Evolutionary conservation across 441 rosid species (phyloP), one percentile per base, ranked within the genome.

Genomic region (Monsonia emarginata): DNA sequence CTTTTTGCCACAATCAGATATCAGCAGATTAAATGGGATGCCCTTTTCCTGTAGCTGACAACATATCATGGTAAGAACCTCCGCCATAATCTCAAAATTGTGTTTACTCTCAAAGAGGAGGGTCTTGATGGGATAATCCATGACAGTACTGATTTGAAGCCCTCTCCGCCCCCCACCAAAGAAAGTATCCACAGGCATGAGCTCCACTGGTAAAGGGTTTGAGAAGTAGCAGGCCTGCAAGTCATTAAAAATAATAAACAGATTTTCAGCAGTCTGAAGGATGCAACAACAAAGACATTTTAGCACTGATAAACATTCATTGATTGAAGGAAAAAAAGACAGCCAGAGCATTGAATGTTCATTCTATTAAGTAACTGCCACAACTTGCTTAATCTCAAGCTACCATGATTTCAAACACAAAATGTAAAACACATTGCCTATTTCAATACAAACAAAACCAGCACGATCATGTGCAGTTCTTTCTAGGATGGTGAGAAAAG

Each of bases 141-240:
- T 18, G 27, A 79, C 58, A 68, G 64, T 40, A 48, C 75, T 70
- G 59, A 81, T 61, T 32, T 24, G 63, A 66, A 77, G 54, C 9
- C 78, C 77, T 9, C 44, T 63, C 58, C 44, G 44, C 60, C 38
- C 56, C 64, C 71, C 75, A 10, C 61, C 16, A 50, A 72, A 76
- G 42, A 82, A 61, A 66, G 58, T 48, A 66, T 75, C 74, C 44
- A 73, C 64, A 66, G 80, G 72, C 83, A 72, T 65, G 36, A 59
- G 63, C 72, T 82, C 85, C 77, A 77, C 83, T 14, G 81, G 76
- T 64, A 79, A 64, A 73, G 66, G 70, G 67, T 77, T 69, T 50
- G 78, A 69, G 61, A 82, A 71, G 75, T 82, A 82, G 75, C 78
- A 79, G 19, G 76, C 81, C 85, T 79, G 76, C 50, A 76, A 50